A percentile compares a stretch with the other conserved stretches of the same genome.
Evolutionary conservation across 371 early-diverging fungal genomes (phyloP).

Genomic region (Parasitella parasitica): DNA sequence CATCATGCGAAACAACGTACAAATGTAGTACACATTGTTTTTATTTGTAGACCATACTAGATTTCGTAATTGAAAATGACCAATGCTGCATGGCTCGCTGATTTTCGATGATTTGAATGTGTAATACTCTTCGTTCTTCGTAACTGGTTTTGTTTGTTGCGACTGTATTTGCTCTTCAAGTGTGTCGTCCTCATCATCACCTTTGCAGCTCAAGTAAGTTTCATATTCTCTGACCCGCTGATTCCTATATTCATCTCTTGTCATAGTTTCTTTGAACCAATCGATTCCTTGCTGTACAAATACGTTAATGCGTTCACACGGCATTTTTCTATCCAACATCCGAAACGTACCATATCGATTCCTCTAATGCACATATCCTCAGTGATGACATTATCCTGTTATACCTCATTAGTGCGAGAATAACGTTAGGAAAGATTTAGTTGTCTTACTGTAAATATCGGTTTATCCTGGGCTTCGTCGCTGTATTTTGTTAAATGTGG

Average conservation of each 20-base stretch:
- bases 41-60: constrained; percentile 71
- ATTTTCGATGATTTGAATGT: constrained; percentile 42
- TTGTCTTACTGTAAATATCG: neutral
- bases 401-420: neutral
- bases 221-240: constrained; percentile 24
- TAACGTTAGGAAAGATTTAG: neutral
- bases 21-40: constrained; percentile 67
- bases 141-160: constrained; percentile 14
- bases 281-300: constrained; percentile 39
- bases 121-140: constrained; percentile 33
- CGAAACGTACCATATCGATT: constrained; percentile 36
- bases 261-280: constrained; percentile 26
- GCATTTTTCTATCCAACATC: neutral
- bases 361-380: constrained; percentile 37
- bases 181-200: constrained; percentile 11
- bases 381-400: constrained; percentile 18
- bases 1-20: constrained; percentile 32
- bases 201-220: constrained; percentile 26
- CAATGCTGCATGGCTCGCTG: constrained; percentile 35
- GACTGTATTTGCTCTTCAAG: neutral
- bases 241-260: constrained; percentile 26
- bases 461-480: neutral
- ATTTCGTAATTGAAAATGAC: constrained; percentile 80
- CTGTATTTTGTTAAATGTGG: neutral
- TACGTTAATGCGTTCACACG: neutral